Percentiles rank a stretch among this genome's conserved stretches.
Evolutionary conservation across 129 eudicot species (phyloP).

Genomic region (Deinandra increscens): DNA sequence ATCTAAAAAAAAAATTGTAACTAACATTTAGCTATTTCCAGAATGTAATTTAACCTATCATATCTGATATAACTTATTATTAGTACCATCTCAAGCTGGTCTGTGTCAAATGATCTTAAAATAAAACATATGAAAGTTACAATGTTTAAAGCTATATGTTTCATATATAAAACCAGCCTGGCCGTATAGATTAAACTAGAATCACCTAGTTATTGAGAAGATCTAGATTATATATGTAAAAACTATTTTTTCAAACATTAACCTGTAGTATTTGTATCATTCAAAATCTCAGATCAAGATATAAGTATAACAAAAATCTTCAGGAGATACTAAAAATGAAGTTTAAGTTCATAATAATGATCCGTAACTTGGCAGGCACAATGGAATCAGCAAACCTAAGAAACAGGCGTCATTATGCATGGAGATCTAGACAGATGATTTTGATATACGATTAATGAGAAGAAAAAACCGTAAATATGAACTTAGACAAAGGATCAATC

Average conservation of each 20-base stretch:
- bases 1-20: conserved; percentile 15
- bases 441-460: background rate
- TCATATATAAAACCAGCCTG: background rate
- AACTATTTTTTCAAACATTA: background rate
- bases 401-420: conserved; percentile 10
- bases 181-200: background rate
- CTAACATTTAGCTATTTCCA: conserved; percentile 1
- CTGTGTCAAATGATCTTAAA: background rate
- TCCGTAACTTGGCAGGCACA: conserved; percentile 8
- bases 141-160: background rate
- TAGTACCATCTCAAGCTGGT: conserved; percentile 10
- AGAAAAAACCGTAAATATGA: background rate
- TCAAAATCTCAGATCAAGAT: conserved; percentile 11
- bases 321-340: background rate
- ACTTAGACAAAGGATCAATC: background rate
- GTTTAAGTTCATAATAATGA: conserved; percentile 11
- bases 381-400: conserved; percentile 9
- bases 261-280: background rate
- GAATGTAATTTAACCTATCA: background rate
- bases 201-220: conserved; percentile 2
- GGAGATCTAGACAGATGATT: background rate
- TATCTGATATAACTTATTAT: background rate
- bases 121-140: background rate
- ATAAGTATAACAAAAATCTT: conserved; percentile 4
- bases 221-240: conserved; percentile 7